phyloP scores from a whole-genome alignment of 352 stramenopile genomes.

The Phytopythium delawarense region DNA sequence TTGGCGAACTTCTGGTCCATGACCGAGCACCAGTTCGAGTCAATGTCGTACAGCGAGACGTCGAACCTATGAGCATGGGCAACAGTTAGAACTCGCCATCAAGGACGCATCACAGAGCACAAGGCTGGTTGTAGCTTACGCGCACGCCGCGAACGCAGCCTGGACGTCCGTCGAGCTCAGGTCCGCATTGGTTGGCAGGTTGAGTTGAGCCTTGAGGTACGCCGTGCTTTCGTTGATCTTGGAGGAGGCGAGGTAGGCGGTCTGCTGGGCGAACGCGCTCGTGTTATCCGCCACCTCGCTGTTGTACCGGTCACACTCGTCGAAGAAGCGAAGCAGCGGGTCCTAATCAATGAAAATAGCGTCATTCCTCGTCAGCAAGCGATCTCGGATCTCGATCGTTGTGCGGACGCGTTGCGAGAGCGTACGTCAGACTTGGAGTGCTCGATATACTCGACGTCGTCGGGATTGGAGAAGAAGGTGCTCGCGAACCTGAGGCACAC shows the following conservation, averaged over 20 bases:
- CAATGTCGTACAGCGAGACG: conserved; percentile 48
- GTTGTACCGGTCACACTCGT: conserved; percentile 56
- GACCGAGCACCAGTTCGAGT: conserved; percentile 55
- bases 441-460: conserved; percentile 44
- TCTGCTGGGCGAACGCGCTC: conserved; percentile 33
- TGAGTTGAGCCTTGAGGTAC: conserved; percentile 31
- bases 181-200: conserved; percentile 20
- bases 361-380: background rate
- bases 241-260: conserved; percentile 29
- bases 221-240: conserved; percentile 24
- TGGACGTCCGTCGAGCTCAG: conserved; percentile 39
- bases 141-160: conserved; percentile 55
- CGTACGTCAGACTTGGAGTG: conserved; percentile 43
- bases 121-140: conserved; percentile 25
- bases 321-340: conserved; percentile 59
- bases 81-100: background rate
- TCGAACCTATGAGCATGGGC: conserved; percentile 39
- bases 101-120: background rate
- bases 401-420: background rate
- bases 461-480: conserved; percentile 56
- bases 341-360: conserved; percentile 22
- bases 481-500: conserved; percentile 33
- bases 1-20: conserved; percentile 39
- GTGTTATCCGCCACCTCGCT: conserved; percentile 50
- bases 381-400: background rate